Base-by-base conservation (phyloP, 352 stramenopile species). In the Phytopythium delawarense region DNA sequence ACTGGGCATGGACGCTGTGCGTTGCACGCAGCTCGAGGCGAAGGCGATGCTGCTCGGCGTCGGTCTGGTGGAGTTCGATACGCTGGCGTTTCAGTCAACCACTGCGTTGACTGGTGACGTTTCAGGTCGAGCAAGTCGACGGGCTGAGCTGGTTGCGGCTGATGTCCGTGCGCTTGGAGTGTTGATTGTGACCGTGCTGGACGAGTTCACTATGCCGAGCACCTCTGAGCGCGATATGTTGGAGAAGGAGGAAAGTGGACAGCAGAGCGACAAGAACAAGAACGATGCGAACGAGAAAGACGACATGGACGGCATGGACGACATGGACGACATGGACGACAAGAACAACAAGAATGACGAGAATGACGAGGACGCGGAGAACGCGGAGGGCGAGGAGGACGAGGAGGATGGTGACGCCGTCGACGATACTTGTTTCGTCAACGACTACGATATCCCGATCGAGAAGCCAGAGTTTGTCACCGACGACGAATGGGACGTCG, bases 21-120 rank as follows among this genome's bases (percentile, higher is more conserved):
- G 4, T 2, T 48, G 52, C n/a, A 34, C 52, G 3, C 8, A 58
- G 4, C n/a, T 48, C 32, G 52, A 58, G 34, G 34, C 5, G 2
- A 58, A 58, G 34, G 20, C 52, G 52, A 9, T 58, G 52, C 28
- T 56, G 20, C 50, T 56, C 13, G 50, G 50, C 20, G 28, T 7
- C 7, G 20, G 20, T 0, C 16, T 56, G 5, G 50, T 40, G 2
- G 32, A 56, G 32, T 18, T 44, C 13, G 37, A 44, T 16, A 18
- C 11, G 12, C 15, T 16, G 37, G 12, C 5, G 12, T 20, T 7
- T 18, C 6, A 44, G 12, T 13, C 5, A 0, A 44, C 37, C 35
- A 15, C 35, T 16, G 4, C 8, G 2, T 40, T 40, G 35, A 15
- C 8, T 40, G 35, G 35, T 40, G 35, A 40, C 13, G 9, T 16